Percentiles rank a stretch among this genome's conserved stretches.
Evolutionary conservation across 345 rosid species (phyloP).

Genomic region (Pugionium cornutum): DNA sequence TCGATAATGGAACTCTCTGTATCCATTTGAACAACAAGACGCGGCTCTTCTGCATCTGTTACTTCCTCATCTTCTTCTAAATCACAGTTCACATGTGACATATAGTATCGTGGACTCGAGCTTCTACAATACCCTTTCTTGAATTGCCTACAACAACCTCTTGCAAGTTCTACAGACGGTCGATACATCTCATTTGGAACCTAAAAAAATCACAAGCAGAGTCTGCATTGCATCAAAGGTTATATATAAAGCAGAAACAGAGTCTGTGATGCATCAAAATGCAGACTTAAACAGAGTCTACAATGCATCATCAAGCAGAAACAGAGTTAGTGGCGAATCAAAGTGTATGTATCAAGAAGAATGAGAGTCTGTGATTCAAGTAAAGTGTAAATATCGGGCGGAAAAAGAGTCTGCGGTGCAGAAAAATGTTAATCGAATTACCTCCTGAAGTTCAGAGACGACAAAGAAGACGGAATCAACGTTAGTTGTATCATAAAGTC

Average conservation of each 20-base stretch:
- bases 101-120: constrained; percentile 60
- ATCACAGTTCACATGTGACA: constrained; percentile 53
- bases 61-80: constrained; percentile 42
- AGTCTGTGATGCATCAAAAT: neutral
- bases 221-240: neutral
- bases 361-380: neutral
- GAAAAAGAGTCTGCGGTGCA: neutral
- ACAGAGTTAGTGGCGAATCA: neutral
- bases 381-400: neutral
- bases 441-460: constrained; percentile 83
- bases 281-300: neutral
- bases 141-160: constrained; percentile 66
- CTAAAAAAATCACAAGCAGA: constrained; percentile 42
- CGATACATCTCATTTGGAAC: constrained; percentile 61
- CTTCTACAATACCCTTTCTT: constrained; percentile 59
- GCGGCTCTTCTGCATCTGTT: constrained; percentile 48
- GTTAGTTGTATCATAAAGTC: constrained; percentile 75
- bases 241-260: constrained; percentile 2
- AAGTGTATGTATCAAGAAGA: neutral
- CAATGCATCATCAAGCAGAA: neutral
- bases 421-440: constrained; percentile 21
- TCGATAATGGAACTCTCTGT: constrained; percentile 81
- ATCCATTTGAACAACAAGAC: constrained; percentile 85
- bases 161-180: constrained; percentile 69
- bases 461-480: constrained; percentile 76